Base-by-base conservation (phyloP, 1,139 yeast species). In the Groenewaldozyma auringiensis region DNA sequence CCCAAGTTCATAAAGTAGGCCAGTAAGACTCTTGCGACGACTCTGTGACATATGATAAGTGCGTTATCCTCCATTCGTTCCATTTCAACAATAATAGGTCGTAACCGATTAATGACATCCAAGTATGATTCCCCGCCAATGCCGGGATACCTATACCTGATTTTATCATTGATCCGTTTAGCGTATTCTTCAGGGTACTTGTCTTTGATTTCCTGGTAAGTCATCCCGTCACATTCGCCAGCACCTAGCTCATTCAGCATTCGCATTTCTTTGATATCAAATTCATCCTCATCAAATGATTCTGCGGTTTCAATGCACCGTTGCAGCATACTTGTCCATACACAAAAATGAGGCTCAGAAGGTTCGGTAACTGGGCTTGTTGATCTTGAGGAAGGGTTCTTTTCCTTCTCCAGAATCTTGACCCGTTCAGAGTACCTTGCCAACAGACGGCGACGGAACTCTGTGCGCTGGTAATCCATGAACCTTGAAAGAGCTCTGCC, bases 61-160 rank as follows among this genome's bases (percentile, higher is more conserved):
- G 86, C 78, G 63, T 88, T 94, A 57, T 88, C 95, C 14, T 87
- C 83, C 48, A 94, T 85, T 55, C 97, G 74, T 65, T 92, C 98
- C 43, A 92, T 75, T 62, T 92, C 98, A 11, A 89, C 88, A 52
- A 92, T 89, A 34, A 92, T 78, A 1, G 97, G 95, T 48, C 95
- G 73, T 49, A 92, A 71, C 50, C 98, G 74, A 52, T 89, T 86
- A 58, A 92, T 83, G 3, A 89, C 98, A 65, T 92, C 98, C 56
- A 89, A 68, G 57, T 89, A 89, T 0, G 95, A 84, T 66, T 89
- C 97, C 31, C 97, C 97, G n/a, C 96, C 96, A 45, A 87, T 85
- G 9, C 97, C 97, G 2, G 97, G 97, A 61, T 88, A 89, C 54
- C 97, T 71, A 65, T 88, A 89, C 22, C 81, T 71, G 57, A 89